Evolutionary conservation across 2,329 filamentous ascomycete species (phyloP).

Genomic region (Amesomyces nigricolor): DNA sequence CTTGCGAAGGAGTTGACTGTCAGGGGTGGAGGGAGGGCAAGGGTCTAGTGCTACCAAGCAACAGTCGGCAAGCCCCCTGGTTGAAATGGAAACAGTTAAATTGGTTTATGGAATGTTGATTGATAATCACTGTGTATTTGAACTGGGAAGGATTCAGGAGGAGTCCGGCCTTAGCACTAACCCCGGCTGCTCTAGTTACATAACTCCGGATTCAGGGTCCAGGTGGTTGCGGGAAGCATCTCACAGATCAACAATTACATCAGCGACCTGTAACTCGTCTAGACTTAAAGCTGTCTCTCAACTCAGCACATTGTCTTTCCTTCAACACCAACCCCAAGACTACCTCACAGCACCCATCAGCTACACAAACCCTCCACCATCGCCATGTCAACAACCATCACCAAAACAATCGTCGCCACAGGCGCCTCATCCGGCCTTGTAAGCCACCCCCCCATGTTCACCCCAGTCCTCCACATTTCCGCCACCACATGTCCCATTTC

Average conservation of each 20-base stretch:
- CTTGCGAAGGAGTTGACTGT: no score
- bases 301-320: neutral
- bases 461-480: neutral
- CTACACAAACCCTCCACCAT: neutral
- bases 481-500: neutral
- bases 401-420: constrained; percentile 47
- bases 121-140: no score
- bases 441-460: constrained; percentile 5
- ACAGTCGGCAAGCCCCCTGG: no score
- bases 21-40: no score
- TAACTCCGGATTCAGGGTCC: neutral
- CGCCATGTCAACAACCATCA: constrained; percentile 2
- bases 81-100: no score
- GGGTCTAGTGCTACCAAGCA: no score
- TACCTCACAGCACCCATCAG: neutral
- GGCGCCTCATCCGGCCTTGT: constrained; percentile 47
- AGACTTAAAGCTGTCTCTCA: neutral
- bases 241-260: neutral
- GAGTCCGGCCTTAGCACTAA: neutral
- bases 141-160: neutral
- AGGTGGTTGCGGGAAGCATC: neutral
- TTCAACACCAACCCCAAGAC: neutral
- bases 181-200: neutral
- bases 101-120: no score
- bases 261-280: neutral